Percentiles rank a stretch among this genome's conserved stretches.
These are phyloP conservation scores for Bromus sterilis DNA, from an alignment of 176 grass and related monocot genomes.

Conservation along the genomic window DNA sequence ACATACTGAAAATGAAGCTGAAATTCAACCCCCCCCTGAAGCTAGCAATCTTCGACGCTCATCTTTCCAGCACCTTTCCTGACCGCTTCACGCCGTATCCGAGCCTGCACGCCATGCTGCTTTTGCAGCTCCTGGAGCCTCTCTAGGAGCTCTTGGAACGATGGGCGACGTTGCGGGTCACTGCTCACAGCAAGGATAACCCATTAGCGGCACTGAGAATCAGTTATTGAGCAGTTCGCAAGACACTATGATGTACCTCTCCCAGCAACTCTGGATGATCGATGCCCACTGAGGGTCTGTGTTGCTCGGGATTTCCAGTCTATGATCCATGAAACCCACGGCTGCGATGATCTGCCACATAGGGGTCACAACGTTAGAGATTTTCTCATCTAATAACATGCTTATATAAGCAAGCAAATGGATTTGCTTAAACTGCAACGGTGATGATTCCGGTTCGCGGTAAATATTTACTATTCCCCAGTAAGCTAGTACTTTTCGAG, in stretches of 20 bases:
- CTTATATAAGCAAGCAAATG: not conserved
- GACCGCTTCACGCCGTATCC: slow-evolving; percentile 26
- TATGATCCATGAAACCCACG: slow-evolving; percentile 89
- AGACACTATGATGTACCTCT: slow-evolving; percentile 34
- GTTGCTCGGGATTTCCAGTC: slow-evolving; percentile 64
- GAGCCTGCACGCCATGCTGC: slow-evolving; percentile 41
- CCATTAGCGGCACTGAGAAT: not conserved
- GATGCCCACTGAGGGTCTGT: slow-evolving; percentile 67
- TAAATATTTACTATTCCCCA: not conserved
- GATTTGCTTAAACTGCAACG: not conserved
- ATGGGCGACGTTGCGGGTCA: slow-evolving; percentile 58
- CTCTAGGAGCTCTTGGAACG: slow-evolving; percentile 65
- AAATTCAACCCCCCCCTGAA: not conserved
- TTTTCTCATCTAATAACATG: not conserved
- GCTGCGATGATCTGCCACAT: slow-evolving; percentile 64
- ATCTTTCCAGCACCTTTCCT: slow-evolving; percentile 23
- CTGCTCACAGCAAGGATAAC: slow-evolving; percentile 25
- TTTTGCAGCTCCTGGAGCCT: slow-evolving; percentile 55
- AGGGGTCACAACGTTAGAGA: not conserved
- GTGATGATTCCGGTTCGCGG: not conserved
- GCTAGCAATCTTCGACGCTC: slow-evolving; percentile 29
- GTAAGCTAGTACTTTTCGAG: not conserved
- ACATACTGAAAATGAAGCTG: not conserved
- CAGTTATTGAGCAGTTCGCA: not conserved
- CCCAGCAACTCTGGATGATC: slow-evolving; percentile 80